A percentile compares a stretch with the other conserved stretches of the same genome.
These are phyloP conservation scores for Tuber umbilicatum DNA, from an alignment of 495 filamentous ascomycete species.

Conservation along the genomic window DNA sequence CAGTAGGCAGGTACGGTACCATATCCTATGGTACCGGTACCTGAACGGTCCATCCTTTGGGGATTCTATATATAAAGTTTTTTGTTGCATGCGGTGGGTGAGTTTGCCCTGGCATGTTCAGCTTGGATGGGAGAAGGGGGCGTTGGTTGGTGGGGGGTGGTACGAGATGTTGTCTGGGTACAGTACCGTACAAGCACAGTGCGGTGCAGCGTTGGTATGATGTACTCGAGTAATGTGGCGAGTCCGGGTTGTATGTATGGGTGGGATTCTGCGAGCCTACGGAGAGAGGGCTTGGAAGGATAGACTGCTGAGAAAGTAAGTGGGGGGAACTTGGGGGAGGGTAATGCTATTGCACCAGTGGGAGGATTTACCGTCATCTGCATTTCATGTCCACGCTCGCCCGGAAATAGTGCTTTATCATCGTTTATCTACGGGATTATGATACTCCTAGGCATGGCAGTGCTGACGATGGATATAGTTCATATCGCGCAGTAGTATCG, in stretches of 20 bases:
- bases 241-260: too few species aligned
- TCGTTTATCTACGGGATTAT: background rate
- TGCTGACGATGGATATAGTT: background rate
- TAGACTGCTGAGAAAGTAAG: too few species aligned
- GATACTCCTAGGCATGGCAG: background rate
- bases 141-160: background rate
- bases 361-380: background rate
- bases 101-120: background rate
- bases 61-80: background rate
- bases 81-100: background rate
- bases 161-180: too few species aligned
- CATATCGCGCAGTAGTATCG: background rate
- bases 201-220: too few species aligned
- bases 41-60: background rate
- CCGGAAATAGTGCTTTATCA: background rate
- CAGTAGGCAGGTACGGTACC: background rate
- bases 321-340: background rate
- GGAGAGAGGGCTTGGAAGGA: too few species aligned
- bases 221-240: too few species aligned
- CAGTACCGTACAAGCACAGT: too few species aligned
- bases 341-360: background rate
- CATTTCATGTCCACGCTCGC: background rate
- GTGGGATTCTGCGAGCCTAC: too few species aligned
- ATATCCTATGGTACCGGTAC: too few species aligned
- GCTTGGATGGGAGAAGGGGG: background rate